Evolutionary conservation across 208 protist species (phyloP), one percentile per base, ranked within the genome.

Genomic region (Crithidia expoeki): DNA sequence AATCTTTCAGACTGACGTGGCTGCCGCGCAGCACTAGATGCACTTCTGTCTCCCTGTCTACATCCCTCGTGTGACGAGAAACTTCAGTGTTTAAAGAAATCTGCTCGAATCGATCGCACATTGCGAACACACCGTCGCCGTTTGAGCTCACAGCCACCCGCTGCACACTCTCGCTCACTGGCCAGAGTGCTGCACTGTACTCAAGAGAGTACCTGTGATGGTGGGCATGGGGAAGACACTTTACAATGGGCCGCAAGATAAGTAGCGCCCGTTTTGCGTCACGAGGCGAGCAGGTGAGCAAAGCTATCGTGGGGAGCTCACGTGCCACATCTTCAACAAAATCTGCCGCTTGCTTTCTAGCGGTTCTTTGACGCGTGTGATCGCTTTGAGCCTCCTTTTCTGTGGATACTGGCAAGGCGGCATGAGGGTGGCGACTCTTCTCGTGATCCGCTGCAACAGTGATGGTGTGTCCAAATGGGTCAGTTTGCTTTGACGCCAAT

Each of bases 81-180:
- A n/a, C n/a, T n/a, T n/a, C n/a, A n/a, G n/a, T n/a, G n/a, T n/a
- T 28, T 17, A 34, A 6, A 40, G 49, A 3, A 23, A 42, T 19
- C 12, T 40, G 46, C 2, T 42, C 34, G 19, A 77, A 68, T 7
- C 28, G 28, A 44, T 67, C 64, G 12, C 23, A 30, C 27, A 77
- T 21, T 23, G 47, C 55, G 23, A 67, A 62, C 4, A 51, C 57
- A 6, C 21, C 58, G n/a, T 72, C 58, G 42, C 72, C 72, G 42
- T 21, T 10, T 16, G 72, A 51, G 10, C 25, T 52, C 33, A 72
- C 21, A 16, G 72, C 63, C 16, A 72, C 72, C 6, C 21, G 64
- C 50, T 42, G 64, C 23, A 68, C 42, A n/a, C 57, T 68, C 46
- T 72, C 63, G 38, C 72, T 77, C 38, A 77, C 49, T 28, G 53